A percentile compares a stretch with the other conserved stretches of the same genome.
phyloP scores from a whole-genome alignment of 768 basidiomycete species.

The Dendrothele bispora region DNA sequence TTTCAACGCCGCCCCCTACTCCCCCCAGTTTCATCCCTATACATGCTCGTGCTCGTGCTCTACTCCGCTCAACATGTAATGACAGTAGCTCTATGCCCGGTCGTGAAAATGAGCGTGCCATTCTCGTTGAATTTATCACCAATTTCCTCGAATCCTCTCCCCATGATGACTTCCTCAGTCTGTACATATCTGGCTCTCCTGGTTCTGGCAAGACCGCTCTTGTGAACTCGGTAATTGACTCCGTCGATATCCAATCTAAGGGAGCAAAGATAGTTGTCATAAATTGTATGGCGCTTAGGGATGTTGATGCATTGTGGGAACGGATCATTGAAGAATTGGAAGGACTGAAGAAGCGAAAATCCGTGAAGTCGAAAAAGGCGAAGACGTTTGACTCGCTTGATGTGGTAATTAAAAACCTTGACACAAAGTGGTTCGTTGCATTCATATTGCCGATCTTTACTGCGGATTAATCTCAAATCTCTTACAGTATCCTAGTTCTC shows the following conservation, averaged over 20 bases:
- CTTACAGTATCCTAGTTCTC: constrained; percentile 66
- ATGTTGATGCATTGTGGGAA: constrained; percentile 70
- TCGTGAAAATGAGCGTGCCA: constrained; percentile 61
- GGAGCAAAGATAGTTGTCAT: constrained; percentile 54
- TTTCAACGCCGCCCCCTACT: constrained; percentile 63
- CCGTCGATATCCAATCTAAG: constrained; percentile 32
- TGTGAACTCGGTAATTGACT: constrained; percentile 61
- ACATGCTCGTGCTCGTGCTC: constrained; percentile 61
- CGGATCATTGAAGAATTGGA: constrained; percentile 59
- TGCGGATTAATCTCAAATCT: no score
- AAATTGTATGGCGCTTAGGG: constrained; percentile 80
- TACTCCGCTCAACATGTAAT: constrained; percentile 73
- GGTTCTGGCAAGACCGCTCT: constrained; percentile 93
- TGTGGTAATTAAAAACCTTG: constrained; percentile 38
- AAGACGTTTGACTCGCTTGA: constrained; percentile 53
- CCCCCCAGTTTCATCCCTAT: constrained; percentile 53
- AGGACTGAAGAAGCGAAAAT: constrained; percentile 31
- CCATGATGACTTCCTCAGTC: constrained; percentile 37
- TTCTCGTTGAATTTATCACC: constrained; percentile 58
- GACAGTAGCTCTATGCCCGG: constrained; percentile 59
- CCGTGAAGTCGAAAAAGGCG: constrained; percentile 31
- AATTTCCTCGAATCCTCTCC: constrained; percentile 44
- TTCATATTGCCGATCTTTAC: constrained; percentile 1
- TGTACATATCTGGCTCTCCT: constrained; percentile 92
- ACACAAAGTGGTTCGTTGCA: constrained; percentile 54